Percentiles rank a stretch among this genome's conserved stretches.
Conservation (phyloP, 2,329 filamentous ascomycete genomes). For the Apiospora marii region DNA sequence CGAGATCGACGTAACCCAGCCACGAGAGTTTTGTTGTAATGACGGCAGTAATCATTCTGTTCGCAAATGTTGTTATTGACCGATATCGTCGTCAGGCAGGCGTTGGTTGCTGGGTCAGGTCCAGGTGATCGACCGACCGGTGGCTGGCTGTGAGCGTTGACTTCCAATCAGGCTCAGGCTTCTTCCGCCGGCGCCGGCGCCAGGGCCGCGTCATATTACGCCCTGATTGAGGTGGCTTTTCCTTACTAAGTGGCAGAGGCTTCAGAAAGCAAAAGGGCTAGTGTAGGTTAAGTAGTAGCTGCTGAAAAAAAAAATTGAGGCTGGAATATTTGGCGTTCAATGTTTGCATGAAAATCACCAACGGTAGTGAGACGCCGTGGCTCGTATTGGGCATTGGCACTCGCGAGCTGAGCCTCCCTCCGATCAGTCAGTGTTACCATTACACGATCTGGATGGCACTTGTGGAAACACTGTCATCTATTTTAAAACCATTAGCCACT, state of each 20-base stretch:
- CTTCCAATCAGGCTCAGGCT: background rate
- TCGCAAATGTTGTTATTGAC: background rate
- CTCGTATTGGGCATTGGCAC: background rate
- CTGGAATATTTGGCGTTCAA: background rate
- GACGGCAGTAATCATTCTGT: background rate
- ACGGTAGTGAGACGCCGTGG: background rate
- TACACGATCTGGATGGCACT: background rate
- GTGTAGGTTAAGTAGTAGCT: background rate
- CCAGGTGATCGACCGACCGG: background rate
- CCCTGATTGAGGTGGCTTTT: background rate
- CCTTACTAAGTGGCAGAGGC: background rate
- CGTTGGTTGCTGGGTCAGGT: background rate
- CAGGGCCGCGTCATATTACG: slow-evolving; percentile 10
- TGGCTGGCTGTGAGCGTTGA: background rate
- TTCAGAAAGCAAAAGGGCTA: background rate
- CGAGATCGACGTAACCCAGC: background rate
- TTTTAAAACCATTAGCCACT: slow-evolving; percentile 5
- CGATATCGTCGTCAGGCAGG: background rate
- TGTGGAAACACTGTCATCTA: slow-evolving; percentile 1
- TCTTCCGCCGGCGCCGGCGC: background rate
- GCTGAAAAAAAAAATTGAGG: background rate
- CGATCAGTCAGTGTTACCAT: background rate
- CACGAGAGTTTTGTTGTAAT: background rate
- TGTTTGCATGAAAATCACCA: slow-evolving; percentile 5
- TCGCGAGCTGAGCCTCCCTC: background rate